Evolutionary conservation across 1,284 basidiomycete genomes (phyloP).

Genomic region (Clitocybe nebularis): DNA sequence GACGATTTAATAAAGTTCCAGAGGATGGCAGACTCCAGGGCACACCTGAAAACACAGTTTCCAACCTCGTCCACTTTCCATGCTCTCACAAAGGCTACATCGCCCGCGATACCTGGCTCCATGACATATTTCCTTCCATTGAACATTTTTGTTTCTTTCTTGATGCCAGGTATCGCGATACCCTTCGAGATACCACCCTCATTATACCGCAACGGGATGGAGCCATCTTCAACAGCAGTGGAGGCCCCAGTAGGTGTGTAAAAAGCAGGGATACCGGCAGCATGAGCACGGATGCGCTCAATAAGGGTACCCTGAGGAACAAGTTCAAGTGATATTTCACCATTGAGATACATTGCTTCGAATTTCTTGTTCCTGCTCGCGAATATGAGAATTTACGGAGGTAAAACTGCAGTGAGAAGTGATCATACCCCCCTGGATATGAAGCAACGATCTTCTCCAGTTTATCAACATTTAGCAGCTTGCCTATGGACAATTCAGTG

Average conservation of each 20-base stretch:
- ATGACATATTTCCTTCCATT: constrained; percentile 83
- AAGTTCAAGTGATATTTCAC: constrained; percentile 82
- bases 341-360: constrained; percentile 74
- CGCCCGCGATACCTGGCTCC: constrained; percentile 84
- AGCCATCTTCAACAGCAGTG: constrained; percentile 78
- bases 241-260: constrained; percentile 93
- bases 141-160: constrained; percentile 80
- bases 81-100: constrained; percentile 87
- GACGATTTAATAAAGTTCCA: background rate
- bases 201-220: constrained; percentile 75
- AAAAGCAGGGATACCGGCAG: constrained; percentile 94
- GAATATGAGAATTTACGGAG: constrained; percentile 1
- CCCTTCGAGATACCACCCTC: constrained; percentile 62
- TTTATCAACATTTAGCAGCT: constrained; percentile 73
- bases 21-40: background rate
- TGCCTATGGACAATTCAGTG: constrained; percentile 43
- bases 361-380: constrained; percentile 71
- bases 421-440: constrained; percentile 78
- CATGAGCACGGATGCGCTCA: constrained; percentile 88
- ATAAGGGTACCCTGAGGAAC: constrained; percentile 90
- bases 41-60: constrained; percentile 80
- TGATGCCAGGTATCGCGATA: constrained; percentile 65
- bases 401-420: constrained; percentile 4
- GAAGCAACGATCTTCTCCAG: constrained; percentile 85
- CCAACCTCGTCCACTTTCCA: constrained; percentile 95